Percentiles rank a stretch among this genome's conserved stretches.
These are phyloP conservation scores for Salix koriyanagi DNA, from an alignment of 345 rosid species.

Conservation along the genomic window DNA sequence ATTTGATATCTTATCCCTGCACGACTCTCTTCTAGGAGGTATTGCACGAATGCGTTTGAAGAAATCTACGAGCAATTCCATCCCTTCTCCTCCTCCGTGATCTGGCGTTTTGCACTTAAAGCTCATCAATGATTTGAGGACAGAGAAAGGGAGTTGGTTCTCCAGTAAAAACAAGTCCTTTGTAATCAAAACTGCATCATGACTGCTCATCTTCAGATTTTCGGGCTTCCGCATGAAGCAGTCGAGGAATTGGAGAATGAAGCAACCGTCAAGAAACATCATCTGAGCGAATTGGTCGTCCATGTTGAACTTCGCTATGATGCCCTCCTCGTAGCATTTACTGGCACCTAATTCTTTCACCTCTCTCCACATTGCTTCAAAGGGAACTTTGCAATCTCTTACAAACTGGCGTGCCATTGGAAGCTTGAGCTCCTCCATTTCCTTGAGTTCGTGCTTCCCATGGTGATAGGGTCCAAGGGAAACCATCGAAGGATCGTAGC, in stretches of 20 bases:
- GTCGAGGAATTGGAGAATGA: not conserved
- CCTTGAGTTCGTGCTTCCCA: not conserved
- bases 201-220: not conserved
- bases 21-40: not conserved
- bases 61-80: not conserved
- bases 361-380: too few species aligned
- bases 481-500: not conserved
- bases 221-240: too few species aligned
- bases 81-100: not conserved
- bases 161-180: slow-evolving; percentile 28
- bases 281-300: not conserved
- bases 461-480: slow-evolving; percentile 22
- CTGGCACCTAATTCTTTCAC: too few species aligned
- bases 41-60: not conserved
- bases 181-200: not conserved
- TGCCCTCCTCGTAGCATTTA: not conserved
- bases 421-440: not conserved
- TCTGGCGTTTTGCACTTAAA: too few species aligned
- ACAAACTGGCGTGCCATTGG: not conserved
- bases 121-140: slow-evolving; percentile 7
- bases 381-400: too few species aligned
- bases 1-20: not conserved
- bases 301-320: too few species aligned
- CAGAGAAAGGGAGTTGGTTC: slow-evolving; percentile 23
- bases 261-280: not conserved